These are phyloP conservation scores for Lactifluus echinatus DNA, from an alignment of 768 basidiomycete genomes.

Conservation along the genomic window DNA sequence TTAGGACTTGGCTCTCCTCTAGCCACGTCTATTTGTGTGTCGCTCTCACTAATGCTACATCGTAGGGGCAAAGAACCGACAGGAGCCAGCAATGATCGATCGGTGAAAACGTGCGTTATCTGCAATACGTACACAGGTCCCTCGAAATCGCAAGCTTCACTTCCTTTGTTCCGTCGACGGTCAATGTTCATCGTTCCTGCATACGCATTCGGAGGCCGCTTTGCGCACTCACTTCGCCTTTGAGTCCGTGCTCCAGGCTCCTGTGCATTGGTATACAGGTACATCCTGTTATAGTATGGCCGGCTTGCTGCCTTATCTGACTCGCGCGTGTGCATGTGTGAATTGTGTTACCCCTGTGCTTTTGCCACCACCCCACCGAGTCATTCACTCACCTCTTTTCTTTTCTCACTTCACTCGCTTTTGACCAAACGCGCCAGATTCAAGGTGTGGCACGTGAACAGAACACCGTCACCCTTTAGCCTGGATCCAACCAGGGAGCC, in stretches of 20 bases:
- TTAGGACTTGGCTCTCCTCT: no score
- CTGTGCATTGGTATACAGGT: neutral
- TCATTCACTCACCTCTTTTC: neutral
- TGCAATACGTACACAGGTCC: neutral
- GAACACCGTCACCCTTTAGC: neutral
- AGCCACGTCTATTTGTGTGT: no score
- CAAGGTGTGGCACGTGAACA: neutral
- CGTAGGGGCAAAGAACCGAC: no score
- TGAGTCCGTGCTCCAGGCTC: neutral
- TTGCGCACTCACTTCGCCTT: neutral
- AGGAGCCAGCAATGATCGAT: neutral
- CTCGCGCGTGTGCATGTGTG: neutral
- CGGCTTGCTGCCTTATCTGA: neutral
- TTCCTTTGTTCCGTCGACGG: neutral
- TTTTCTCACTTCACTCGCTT: neutral
- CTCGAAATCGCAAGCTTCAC: neutral
- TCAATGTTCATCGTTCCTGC: no score
- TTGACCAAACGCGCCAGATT: neutral
- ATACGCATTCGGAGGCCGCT: neutral
- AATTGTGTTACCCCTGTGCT: neutral
- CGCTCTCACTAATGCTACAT: no score
- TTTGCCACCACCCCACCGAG: neutral
- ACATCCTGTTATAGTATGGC: conserved; percentile 5
- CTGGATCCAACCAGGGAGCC: neutral
- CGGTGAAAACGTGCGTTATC: neutral